Evolutionary conservation across 768 basidiomycete genomes (phyloP).

Genomic region (Boletus insuetus): DNA sequence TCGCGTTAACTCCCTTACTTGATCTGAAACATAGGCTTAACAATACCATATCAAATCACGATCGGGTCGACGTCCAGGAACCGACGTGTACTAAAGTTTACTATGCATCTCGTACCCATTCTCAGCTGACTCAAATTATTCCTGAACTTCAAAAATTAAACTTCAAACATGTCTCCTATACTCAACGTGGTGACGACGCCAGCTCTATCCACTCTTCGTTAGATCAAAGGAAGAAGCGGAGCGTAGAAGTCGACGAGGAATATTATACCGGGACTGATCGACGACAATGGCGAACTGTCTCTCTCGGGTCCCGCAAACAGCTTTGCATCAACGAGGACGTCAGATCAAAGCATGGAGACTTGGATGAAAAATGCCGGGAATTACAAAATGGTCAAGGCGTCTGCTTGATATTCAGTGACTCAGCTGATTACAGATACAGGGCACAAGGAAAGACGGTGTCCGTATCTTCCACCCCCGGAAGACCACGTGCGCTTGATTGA

Average conservation of each 20-base stretch:
- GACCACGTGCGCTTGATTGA: constrained; percentile 75
- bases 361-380: constrained; percentile 88
- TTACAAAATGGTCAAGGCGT: constrained; percentile 56
- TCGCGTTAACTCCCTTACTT: background rate
- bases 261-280: constrained; percentile 25
- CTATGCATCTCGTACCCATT: constrained; percentile 95
- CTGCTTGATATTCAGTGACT: background rate
- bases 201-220: background rate
- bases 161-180: constrained; percentile 36
- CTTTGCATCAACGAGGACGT: constrained; percentile 89
- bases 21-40: constrained; percentile 15
- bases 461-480: constrained; percentile 65
- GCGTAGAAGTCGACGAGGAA: constrained; percentile 20
- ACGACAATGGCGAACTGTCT: constrained; percentile 57
- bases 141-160: constrained; percentile 79
- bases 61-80: constrained; percentile 35
- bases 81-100: constrained; percentile 79
- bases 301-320: constrained; percentile 87
- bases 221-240: constrained; percentile 20
- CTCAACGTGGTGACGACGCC: background rate
- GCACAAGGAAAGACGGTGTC: constrained; percentile 68
- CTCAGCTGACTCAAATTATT: constrained; percentile 88
- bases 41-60: constrained; percentile 1
- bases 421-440: constrained; percentile 36
- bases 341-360: constrained; percentile 55